Evolutionary conservation across 2,329 filamentous ascomycete species (phyloP).

Genomic region (Botrytis aclada): DNA sequence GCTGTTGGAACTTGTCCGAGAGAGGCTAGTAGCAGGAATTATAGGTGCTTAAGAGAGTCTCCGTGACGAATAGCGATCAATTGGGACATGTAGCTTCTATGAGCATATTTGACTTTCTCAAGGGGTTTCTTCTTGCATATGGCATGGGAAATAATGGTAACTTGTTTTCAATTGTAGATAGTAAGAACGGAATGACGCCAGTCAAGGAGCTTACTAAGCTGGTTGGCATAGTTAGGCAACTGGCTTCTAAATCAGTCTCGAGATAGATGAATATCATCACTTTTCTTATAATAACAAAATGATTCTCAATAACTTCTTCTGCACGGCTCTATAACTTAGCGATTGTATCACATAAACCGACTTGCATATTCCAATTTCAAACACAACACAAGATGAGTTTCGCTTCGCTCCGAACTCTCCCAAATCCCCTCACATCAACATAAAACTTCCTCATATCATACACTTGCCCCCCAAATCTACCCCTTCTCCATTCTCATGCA

Average conservation of each 20-base stretch:
- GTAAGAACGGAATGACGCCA: neutral
- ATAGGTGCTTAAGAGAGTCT: neutral
- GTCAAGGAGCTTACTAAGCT: neutral
- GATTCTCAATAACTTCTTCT: neutral
- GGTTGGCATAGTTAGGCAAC: neutral
- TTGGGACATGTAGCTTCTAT: neutral
- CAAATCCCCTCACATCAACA: neutral
- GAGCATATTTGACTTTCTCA: neutral
- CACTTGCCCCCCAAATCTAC: neutral
- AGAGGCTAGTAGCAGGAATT: neutral
- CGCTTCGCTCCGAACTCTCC: neutral
- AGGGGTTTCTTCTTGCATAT: neutral
- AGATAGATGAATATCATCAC: neutral
- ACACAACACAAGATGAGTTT: neutral
- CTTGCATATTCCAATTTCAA: neutral
- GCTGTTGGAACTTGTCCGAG: neutral
- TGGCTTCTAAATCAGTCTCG: neutral
- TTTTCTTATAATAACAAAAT: conserved; percentile 2
- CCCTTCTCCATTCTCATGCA: neutral
- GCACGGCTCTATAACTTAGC: neutral
- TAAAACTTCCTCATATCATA: neutral
- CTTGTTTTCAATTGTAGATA: neutral
- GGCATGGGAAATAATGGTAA: neutral
- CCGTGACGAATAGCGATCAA: neutral
- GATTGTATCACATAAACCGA: neutral